These are phyloP conservation scores for Geotrichum europaeum DNA, from an alignment of 1,139 yeast genomes.

Conservation along the genomic window DNA sequence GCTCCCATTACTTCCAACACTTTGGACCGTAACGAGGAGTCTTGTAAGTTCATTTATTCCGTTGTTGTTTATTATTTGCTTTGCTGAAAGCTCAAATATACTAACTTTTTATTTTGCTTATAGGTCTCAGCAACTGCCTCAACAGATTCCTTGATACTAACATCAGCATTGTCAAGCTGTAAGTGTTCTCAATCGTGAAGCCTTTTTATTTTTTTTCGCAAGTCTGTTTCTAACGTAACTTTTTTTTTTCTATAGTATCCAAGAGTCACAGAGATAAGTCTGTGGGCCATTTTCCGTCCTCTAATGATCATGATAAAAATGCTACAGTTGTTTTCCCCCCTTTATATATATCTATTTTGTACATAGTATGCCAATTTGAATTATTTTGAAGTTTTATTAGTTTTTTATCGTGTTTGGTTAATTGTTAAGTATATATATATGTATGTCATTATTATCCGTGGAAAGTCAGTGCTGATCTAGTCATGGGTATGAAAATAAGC, in stretches of 20 bases:
- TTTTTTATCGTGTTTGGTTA: neutral
- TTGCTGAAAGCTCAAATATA: neutral
- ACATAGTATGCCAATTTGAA: slow-evolving; percentile 1
- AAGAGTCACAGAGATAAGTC: slow-evolving; percentile 24
- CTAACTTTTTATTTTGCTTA: neutral
- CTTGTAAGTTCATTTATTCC: slow-evolving; percentile 40
- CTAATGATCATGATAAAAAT: slow-evolving; percentile 2
- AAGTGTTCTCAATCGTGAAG: slow-evolving; percentile 18
- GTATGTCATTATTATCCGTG: neutral
- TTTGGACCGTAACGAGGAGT: slow-evolving; percentile 55
- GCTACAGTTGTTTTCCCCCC: neutral
- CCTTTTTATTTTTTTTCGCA: neutral
- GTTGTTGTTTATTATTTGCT: neutral
- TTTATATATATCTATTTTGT: neutral
- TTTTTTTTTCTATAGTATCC: slow-evolving; percentile 20
- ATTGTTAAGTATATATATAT: neutral
- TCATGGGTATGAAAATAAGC: neutral
- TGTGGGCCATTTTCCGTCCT: neutral
- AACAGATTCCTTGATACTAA: slow-evolving; percentile 84
- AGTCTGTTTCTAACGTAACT: neutral
- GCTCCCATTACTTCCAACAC: slow-evolving; percentile 45
- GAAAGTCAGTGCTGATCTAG: neutral
- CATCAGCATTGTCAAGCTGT: slow-evolving; percentile 70
- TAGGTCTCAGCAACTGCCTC: slow-evolving; percentile 61
- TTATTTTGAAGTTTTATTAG: neutral